Percentiles rank a stretch among this genome's conserved stretches.
Conservation (phyloP, 495 filamentous ascomycete genomes). For the Podospora fimiseda region DNA sequence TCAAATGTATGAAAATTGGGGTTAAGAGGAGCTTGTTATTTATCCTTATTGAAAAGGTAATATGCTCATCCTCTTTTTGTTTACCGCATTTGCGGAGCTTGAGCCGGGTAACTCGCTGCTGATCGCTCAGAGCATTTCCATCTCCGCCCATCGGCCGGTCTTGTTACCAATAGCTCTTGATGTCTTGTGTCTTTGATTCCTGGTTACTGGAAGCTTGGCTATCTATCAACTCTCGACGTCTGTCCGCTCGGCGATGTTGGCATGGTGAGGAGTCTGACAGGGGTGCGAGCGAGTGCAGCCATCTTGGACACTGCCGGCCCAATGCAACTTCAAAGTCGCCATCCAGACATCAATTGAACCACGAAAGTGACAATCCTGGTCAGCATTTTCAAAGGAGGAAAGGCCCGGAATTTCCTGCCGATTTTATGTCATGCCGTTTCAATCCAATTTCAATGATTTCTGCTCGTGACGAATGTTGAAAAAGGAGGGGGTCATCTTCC, state of each 20-base stretch:
- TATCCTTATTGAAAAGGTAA: slow-evolving; percentile 2
- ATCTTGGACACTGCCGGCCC: neutral
- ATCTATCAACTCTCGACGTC: too few relatives aligned
- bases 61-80: neutral
- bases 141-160: neutral
- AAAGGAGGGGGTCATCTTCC: neutral
- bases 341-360: neutral
- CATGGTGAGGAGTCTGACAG: neutral
- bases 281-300: too few relatives aligned
- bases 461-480: neutral
- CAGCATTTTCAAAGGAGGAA: neutral
- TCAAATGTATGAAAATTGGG: neutral
- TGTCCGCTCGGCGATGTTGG: neutral
- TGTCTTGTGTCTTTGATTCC: neutral
- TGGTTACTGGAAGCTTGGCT: neutral
- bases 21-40: neutral
- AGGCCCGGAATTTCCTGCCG: neutral
- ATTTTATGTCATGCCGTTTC: neutral
- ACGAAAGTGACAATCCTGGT: neutral
- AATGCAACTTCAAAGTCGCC: neutral
- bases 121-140: neutral
- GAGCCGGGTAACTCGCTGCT: neutral
- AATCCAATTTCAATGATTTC: neutral
- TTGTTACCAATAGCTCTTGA: neutral
- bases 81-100: neutral